Percentiles rank a stretch among this genome's conserved stretches.
Conservation (phyloP, 805 yeast genomes). For the Teunomyces cretensis region DNA sequence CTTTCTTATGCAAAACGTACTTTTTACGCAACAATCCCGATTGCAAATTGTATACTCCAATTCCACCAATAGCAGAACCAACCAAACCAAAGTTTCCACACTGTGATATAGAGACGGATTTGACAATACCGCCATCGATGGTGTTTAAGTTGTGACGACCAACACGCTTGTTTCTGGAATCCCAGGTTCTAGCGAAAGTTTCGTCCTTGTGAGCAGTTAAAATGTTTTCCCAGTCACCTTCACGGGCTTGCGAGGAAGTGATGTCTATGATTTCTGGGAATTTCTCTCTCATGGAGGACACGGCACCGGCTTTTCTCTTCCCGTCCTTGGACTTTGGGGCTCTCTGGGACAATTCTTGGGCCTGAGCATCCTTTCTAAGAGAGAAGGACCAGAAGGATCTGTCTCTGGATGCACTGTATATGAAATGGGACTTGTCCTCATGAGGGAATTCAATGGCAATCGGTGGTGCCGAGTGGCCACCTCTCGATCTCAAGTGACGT, state of each 20-base stretch:
- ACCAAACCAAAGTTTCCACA: slow-evolving; percentile 96
- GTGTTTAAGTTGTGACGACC: slow-evolving; percentile 74
- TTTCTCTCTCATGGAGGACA: slow-evolving; percentile 57
- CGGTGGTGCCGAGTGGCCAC: slow-evolving; percentile 97
- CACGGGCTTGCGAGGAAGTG: slow-evolving; percentile 71
- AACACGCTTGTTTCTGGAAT: slow-evolving; percentile 70
- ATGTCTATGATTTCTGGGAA: slow-evolving; percentile 73
- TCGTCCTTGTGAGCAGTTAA: slow-evolving; percentile 87
- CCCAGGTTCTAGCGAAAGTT: slow-evolving; percentile 88
- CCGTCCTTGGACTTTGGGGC: slow-evolving; percentile 35
- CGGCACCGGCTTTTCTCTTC: slow-evolving; percentile 55
- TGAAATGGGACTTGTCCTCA: slow-evolving; percentile 71
- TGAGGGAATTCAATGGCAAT: slow-evolving; percentile 72
- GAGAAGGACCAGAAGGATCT: slow-evolving; percentile 89
- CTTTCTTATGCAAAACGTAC: slow-evolving; percentile 67
- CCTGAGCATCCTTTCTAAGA: slow-evolving; percentile 92
- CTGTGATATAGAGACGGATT: slow-evolving; percentile 74
- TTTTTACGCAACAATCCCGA: slow-evolving; percentile 80
- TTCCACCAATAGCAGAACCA: slow-evolving; percentile 84
- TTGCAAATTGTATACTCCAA: slow-evolving; percentile 85
- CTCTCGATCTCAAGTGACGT: slow-evolving; percentile 85
- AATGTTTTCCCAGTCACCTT: slow-evolving; percentile 92
- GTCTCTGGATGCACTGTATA: slow-evolving; percentile 86
- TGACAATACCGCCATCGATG: slow-evolving; percentile 74
- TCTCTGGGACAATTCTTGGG: slow-evolving; percentile 87